Base-by-base conservation (phyloP, 2,329 filamentous ascomycete species). In the Penicillium sp. region DNA sequence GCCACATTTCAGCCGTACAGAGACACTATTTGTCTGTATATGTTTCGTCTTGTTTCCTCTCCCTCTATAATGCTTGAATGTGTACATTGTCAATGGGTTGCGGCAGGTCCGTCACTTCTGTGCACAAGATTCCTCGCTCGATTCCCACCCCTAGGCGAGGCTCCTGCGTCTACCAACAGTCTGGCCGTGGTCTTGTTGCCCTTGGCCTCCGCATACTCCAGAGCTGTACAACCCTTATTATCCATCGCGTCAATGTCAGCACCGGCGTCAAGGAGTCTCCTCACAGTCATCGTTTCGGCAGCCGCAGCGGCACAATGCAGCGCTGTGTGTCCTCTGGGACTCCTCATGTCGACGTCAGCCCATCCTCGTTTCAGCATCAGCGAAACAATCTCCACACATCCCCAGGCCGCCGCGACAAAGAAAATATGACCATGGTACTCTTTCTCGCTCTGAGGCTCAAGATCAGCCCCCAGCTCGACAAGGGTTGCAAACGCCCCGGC, bases 291-390 rank as follows among this genome's bases (percentile, higher is more conserved):
- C 17, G 24, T 33, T 8, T 51, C n/a, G 9, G 9, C n/a, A n/a
- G 47, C 28, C 26, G 30, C 28, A 35, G 19, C 47, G 4, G 47
- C 47, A 51, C 28, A 51, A 28, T 51, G 47, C 30, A 51, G 17
- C 35, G 47, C 47, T 15, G 47, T 51, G 28, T 22, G 47, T 2
- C 47, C 47, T 10, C 9, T n/a, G 12, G 28, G 28, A n/a, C 33
- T 51, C 24, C 47, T 51, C 47, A 51, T 51, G n/a, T 51, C 47
- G 22, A 33, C 35, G 10, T 51, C 47, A 17, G 19, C 47, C 47
- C 47, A 51, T 22, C 28, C 28, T 17, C 47, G 47, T 10, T 15
- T n/a, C 12, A 51, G 28, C n/a, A 51, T 51, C 28, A 51, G 26
- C 30, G 30, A 13, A 17, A 51, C 47, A 10, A 51, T 35, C n/a